phyloP scores from a whole-genome alignment of 108 stramenopile species.

The Pinguiococcus pyrenoidosus region DNA sequence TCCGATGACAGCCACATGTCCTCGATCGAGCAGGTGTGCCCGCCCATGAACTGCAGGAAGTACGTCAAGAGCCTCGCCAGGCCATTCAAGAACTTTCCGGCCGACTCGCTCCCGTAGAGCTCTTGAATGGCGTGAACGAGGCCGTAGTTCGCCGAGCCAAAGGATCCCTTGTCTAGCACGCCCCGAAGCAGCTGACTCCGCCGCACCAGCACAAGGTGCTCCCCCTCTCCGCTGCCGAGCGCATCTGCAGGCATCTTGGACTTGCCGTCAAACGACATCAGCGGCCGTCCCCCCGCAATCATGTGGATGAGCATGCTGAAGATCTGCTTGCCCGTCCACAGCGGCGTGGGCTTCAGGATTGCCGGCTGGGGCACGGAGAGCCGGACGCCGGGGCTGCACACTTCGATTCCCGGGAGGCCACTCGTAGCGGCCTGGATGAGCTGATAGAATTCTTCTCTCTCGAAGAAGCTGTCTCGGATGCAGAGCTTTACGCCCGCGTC shows the following conservation, averaged over 20 bases:
- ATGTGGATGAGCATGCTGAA: conserved; percentile 39
- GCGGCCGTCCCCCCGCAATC: conserved; percentile 35
- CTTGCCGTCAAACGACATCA: conserved; percentile 71
- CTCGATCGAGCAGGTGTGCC: conserved; percentile 92
- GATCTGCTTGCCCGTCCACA: conserved; percentile 91
- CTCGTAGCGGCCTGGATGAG: conserved; percentile 53
- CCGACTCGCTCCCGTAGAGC: conserved; percentile 3
- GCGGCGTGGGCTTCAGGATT: conserved; percentile 66
- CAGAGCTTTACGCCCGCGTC: conserved; percentile 83
- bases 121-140: conserved; percentile 84
- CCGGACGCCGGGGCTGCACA: conserved; percentile 48
- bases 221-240: conserved; percentile 67
- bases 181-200: conserved; percentile 81
- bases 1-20: conserved; percentile 74
- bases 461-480: conserved; percentile 73
- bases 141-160: conserved; percentile 65
- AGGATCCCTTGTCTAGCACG: conserved; percentile 88
- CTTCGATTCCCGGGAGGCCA: conserved; percentile 74
- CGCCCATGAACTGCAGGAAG: conserved; percentile 65
- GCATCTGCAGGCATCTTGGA: conserved; percentile 74
- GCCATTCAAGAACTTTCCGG: conserved; percentile 53
- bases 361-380: conserved; percentile 84
- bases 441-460: conserved; percentile 81
- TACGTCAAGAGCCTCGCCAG: conserved; percentile 89
- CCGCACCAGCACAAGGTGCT: conserved; percentile 75